phyloP scores from a whole-genome alignment of 345 rosid genomes.

The Cardamine chenopodiifolia region DNA sequence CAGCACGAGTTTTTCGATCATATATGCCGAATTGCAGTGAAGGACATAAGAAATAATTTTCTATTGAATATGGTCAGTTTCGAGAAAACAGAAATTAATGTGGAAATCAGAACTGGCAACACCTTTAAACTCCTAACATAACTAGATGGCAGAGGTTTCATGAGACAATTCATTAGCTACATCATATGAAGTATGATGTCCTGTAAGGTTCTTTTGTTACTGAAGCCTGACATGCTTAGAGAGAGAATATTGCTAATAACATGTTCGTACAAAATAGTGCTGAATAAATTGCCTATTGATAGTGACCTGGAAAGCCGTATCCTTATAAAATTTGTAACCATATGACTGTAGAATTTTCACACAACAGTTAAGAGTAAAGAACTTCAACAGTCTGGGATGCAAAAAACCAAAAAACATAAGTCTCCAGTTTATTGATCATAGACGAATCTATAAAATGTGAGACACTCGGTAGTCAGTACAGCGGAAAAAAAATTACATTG shows the following conservation, averaged over 20 bases:
- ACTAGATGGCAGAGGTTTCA: slow-evolving; percentile 18
- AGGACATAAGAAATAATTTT: neutral
- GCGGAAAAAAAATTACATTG: neutral
- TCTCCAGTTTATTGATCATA: slow-evolving; percentile 3
- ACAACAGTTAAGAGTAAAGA: neutral
- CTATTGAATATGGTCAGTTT: neutral
- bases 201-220: neutral
- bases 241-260: neutral
- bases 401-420: neutral
- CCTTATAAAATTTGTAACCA: neutral
- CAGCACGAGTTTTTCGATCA: neutral
- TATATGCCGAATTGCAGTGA: neutral
- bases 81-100: neutral
- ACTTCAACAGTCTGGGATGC: neutral
- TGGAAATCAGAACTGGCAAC: neutral
- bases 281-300: neutral
- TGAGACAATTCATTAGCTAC: neutral
- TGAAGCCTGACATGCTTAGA: neutral
- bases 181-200: neutral
- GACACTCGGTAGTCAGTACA: slow-evolving; percentile 3
- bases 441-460: slow-evolving; percentile 4
- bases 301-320: neutral
- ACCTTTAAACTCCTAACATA: neutral
- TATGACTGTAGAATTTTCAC: neutral
- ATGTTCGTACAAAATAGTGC: neutral